Conservation (phyloP, 1,284 basidiomycete species). For the Hemileia vastatrix region DNA sequence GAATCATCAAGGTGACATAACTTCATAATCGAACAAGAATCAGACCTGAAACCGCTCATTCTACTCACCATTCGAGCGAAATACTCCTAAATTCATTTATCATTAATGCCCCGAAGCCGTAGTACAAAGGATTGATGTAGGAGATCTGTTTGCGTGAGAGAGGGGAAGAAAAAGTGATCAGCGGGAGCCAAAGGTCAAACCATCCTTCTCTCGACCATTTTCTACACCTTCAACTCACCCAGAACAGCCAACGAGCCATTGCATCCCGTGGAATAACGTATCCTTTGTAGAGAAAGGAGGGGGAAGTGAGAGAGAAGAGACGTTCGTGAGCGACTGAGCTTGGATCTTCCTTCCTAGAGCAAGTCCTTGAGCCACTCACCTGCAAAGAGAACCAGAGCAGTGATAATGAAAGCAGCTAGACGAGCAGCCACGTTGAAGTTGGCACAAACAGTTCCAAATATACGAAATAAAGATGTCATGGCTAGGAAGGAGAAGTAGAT, state of each 20-base stretch:
- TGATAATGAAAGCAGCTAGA: slow-evolving; percentile 49
- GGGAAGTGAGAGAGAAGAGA: background rate
- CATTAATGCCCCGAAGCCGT: slow-evolving; percentile 69
- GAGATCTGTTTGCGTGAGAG: no score
- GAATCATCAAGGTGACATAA: no score
- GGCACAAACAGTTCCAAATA: slow-evolving; percentile 47
- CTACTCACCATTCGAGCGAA: slow-evolving; percentile 39
- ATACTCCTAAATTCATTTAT: slow-evolving; percentile 73
- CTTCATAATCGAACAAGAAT: no score
- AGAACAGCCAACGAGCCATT: slow-evolving; percentile 82
- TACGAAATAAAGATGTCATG: slow-evolving; percentile 47
- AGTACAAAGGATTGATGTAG: slow-evolving; percentile 56
- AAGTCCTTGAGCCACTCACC: no score
- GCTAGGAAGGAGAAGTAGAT: slow-evolving; percentile 24
- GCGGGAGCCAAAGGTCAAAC: background rate
- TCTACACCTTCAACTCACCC: slow-evolving; percentile 50
- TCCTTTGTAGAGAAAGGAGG: slow-evolving; percentile 41
- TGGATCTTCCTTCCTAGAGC: slow-evolving; percentile 19
- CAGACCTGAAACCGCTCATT: no score
- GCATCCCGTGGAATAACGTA: slow-evolving; percentile 50
- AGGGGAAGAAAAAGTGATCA: slow-evolving; percentile 13
- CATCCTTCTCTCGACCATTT: slow-evolving; percentile 10
- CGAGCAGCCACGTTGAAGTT: slow-evolving; percentile 50
- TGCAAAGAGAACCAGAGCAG: slow-evolving; percentile 50
- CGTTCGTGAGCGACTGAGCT: slow-evolving; percentile 35